phyloP scores from a whole-genome alignment of 2,329 filamentous ascomycete genomes.

The Decorospora gaudefroyi region DNA sequence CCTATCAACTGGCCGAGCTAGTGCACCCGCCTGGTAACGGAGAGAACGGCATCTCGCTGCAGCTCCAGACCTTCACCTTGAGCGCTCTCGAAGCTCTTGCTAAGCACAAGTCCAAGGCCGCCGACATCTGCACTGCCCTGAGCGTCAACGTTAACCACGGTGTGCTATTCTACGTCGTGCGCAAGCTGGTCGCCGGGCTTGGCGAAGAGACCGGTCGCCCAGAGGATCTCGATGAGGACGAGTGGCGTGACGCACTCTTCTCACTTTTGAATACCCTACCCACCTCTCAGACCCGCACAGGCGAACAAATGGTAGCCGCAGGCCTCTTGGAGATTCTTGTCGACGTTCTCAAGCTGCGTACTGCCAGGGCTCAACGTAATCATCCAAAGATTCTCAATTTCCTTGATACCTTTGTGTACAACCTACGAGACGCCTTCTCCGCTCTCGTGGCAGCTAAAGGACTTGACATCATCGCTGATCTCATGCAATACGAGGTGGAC shows the following conservation, averaged over 20 bases:
- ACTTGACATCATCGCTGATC: conserved; percentile 84
- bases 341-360: conserved; percentile 83
- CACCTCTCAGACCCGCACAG: conserved; percentile 70
- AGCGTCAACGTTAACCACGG: conserved; percentile 97
- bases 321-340: conserved; percentile 89
- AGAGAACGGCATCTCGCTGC: conserved; percentile 68
- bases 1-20: conserved; percentile 89
- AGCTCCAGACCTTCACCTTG: conserved; percentile 81
- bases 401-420: conserved; percentile 84
- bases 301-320: conserved; percentile 82
- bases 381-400: conserved; percentile 85
- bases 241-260: conserved; percentile 90
- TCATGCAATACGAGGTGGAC: conserved; percentile 78
- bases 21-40: conserved; percentile 80
- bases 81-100: conserved; percentile 83
- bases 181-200: conserved; percentile 87
- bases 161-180: conserved; percentile 87
- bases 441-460: conserved; percentile 81
- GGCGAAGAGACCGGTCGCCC: conserved; percentile 56
- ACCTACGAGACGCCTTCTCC: conserved; percentile 80
- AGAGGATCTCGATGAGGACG: conserved; percentile 71
- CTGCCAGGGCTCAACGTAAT: conserved; percentile 77
- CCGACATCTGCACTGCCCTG: conserved; percentile 86
- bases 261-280: conserved; percentile 83
- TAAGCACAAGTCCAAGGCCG: conserved; percentile 73